phyloP scores from a whole-genome alignment of 108 stramenopile genomes.

The Mediolabrus comicus region DNA sequence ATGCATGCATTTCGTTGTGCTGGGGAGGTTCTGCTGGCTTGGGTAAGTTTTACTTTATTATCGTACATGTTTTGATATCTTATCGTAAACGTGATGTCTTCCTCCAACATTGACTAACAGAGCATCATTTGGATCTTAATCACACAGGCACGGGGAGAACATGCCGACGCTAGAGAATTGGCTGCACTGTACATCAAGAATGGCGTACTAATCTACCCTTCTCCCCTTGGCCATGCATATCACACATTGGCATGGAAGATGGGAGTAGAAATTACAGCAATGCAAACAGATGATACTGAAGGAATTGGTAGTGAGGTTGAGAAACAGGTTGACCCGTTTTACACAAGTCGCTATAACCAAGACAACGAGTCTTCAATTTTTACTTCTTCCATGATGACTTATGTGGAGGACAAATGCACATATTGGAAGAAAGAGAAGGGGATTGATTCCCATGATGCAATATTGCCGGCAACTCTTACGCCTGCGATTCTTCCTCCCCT shows the following conservation, averaged over 20 bases:
- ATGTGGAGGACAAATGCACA: constrained; percentile 70
- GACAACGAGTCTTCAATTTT: neutral
- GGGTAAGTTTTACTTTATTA: constrained; percentile 49
- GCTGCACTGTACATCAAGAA: constrained; percentile 61
- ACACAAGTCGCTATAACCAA: constrained; percentile 3
- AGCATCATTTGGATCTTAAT: neutral
- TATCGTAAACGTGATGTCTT: too few species aligned
- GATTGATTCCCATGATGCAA: neutral
- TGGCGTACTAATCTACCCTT: constrained; percentile 84
- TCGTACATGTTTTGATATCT: neutral
- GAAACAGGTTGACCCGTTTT: constrained; percentile 14
- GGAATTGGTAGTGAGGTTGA: neutral
- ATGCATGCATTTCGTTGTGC: constrained; percentile 83
- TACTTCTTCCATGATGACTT: constrained; percentile 35
- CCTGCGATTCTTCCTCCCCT: neutral
- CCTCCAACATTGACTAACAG: constrained; percentile 2
- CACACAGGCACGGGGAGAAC: constrained; percentile 57
- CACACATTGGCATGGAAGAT: constrained; percentile 77
- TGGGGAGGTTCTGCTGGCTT: constrained; percentile 66
- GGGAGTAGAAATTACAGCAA: constrained; percentile 53
- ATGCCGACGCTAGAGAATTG: constrained; percentile 77
- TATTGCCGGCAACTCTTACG: neutral
- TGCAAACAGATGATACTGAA: constrained; percentile 10
- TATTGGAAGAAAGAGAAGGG: constrained; percentile 39
- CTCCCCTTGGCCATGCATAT: constrained; percentile 67